Percentiles rank a stretch among this genome's conserved stretches.
phyloP scores from a whole-genome alignment of 345 rosid genomes.

The Eucalyptus guilfoylei region DNA sequence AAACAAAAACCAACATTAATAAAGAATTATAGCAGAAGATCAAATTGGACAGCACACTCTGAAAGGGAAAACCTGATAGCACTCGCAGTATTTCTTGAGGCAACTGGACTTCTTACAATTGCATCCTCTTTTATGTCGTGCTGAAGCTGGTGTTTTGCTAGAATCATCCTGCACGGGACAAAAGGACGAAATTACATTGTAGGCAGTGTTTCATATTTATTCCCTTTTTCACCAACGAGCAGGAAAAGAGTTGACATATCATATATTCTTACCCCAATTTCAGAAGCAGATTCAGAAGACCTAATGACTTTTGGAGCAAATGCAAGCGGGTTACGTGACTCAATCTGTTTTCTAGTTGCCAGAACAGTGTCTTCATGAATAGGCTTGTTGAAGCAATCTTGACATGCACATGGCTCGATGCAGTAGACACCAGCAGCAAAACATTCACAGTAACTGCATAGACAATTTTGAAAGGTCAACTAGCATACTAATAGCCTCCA shows the following conservation, averaged over 20 bases:
- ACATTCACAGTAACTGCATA: conserved; percentile 92
- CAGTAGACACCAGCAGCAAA: conserved; percentile 99
- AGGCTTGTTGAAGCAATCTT: conserved; percentile 96
- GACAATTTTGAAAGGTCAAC: neutral
- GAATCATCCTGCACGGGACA: conserved; percentile 57
- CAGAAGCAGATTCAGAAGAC: conserved; percentile 43
- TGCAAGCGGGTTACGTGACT: conserved; percentile 96
- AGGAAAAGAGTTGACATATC: neutral
- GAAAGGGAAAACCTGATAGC: conserved; percentile 61
- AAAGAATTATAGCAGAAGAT: neutral
- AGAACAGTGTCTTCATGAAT: conserved; percentile 96
- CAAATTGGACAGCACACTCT: neutral
- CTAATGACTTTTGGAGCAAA: conserved; percentile 98
- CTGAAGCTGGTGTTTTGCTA: conserved; percentile 91
- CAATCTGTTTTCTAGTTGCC: conserved; percentile 95
- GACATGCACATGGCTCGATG: conserved; percentile 95
- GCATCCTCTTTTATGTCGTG: conserved; percentile 99
- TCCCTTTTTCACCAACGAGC: neutral
- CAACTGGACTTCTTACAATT: conserved; percentile 99
- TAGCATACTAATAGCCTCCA: neutral
- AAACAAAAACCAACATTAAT: neutral
- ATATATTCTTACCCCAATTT: conserved; percentile 43
- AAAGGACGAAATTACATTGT: neutral
- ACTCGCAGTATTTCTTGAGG: conserved; percentile 96
- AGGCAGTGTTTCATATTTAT: neutral